Evolutionary conservation across 495 filamentous ascomycete species (phyloP).

Genomic region (Aspergillus funiculosus): DNA sequence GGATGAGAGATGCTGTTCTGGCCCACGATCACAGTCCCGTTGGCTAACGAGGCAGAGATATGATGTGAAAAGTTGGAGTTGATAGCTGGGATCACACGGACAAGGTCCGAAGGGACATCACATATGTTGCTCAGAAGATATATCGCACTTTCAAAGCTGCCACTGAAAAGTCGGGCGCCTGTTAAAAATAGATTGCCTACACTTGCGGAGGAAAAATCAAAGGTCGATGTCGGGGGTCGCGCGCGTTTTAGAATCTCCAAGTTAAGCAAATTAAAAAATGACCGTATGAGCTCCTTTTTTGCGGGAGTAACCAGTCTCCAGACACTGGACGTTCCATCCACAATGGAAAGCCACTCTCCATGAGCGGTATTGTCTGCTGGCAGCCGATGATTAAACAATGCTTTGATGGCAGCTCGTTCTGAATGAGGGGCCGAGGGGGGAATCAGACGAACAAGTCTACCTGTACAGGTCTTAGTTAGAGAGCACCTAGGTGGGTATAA

Average conservation of each 20-base stretch:
- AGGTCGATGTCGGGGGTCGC: conserved; percentile 66
- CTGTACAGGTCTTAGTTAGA: conserved; percentile 34
- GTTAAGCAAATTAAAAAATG: conserved; percentile 81
- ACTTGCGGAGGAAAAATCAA: conserved; percentile 81
- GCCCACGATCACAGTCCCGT: conserved; percentile 77
- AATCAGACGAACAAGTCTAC: conserved; percentile 85
- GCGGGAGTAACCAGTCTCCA: conserved; percentile 73
- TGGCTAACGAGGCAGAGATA: conserved; percentile 72
- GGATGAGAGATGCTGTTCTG: conserved; percentile 94
- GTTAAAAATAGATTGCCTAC: conserved; percentile 95
- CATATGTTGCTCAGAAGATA: conserved; percentile 79
- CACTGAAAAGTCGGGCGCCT: conserved; percentile 72
- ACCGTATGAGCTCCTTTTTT: conserved; percentile 88
- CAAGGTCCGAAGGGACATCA: conserved; percentile 59
- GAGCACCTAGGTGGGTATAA: background rate
- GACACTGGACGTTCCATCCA: conserved; percentile 69
- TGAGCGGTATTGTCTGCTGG: conserved; percentile 43
- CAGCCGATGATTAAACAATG: conserved; percentile 81
- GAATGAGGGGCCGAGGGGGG: conserved; percentile 55
- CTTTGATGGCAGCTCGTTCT: conserved; percentile 67
- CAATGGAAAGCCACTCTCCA: conserved; percentile 80
- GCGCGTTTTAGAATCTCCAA: conserved; percentile 85
- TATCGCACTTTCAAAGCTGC: conserved; percentile 74
- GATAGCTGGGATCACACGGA: conserved; percentile 80
- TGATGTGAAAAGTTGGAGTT: conserved; percentile 93